Base-by-base conservation (phyloP, 345 rosid species). In the Kandelia obovata region DNA sequence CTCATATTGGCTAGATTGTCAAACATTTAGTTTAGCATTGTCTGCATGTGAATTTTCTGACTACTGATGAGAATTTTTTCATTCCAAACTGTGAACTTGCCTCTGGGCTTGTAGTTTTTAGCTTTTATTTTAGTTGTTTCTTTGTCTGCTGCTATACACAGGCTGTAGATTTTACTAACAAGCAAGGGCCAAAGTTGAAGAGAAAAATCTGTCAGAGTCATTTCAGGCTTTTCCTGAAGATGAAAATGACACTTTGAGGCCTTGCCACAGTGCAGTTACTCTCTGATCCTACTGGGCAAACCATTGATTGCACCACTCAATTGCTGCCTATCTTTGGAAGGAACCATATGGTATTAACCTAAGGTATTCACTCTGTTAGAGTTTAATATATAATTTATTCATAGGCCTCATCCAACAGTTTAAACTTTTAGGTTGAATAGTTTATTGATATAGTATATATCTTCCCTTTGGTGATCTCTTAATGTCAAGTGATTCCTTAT, bases 301-400 rank as follows among this genome's bases (percentile, higher is more conserved):
- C 75, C 34, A 35, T 52, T 76, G 68, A 77, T 68, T 47, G 30
- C 13, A 53, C 80, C 70, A 62, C 63, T 30, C 65, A 60, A 58
- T 65, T 79, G 52, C 73, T 62, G 35, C 62, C 81, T 58, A 53
- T 68, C 71, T 66, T 70, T 53, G 69, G 84, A 75, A 83, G 63
- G 58, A 79, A 75, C 69, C 72, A 73, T 85, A 35, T 71, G 76
- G 90, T 77, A 79, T 75, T 83, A 71, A 72, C 75, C 65, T 82
- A 96, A 87, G 95, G 92, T 94, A 83, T 81, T 86, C 79, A 81
- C 87, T 87, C 89, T 91, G 76, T 4, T 31, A 5, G 6, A 31
- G 5, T 31, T 31, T 31, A 31, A 31, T 31, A 5, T 5, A 31
- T 31, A 6, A 31, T 31, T 31, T 31, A 31, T 31, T 5, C 6